Evolutionary conservation across 1,284 basidiomycete genomes (phyloP), one percentile per base, ranked within the genome.

Genomic region (Microbotryum silenes-acaulis): DNA sequence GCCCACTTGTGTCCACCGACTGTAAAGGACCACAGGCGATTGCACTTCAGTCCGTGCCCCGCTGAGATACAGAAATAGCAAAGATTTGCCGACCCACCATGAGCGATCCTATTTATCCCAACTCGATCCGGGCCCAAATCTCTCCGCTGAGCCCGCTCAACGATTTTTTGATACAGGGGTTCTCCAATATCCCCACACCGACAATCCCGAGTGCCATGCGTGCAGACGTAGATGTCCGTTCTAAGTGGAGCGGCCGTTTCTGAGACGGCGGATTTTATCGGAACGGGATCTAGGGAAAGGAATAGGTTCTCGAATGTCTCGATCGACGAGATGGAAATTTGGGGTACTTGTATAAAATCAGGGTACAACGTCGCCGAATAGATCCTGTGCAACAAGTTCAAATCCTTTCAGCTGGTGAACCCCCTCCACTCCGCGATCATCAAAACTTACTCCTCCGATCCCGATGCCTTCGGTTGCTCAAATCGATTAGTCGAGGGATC

Each of bases 131-230:
- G 23, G 12, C 21, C 52, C n/a, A 31, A 6, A 23, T 49, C 25
- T 46, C 75, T 61, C 44, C 71, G 61, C 56, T 66, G 59, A 0
- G 71, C 63, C 45, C 73, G 68, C 3, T 57, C 45, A 6, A 69
- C 59, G 12, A 77, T 59, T 0, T 71, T 66, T 1, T 73, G 59
- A 51, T 68, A 68, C 16, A 77, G 63, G 6, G 71, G 70, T 8
- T 65, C 64, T 18, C 76, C 76, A 3, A 73, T 69, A 25, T 76
- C 72, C 23, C 73, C 74, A 55, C 76, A 77, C 4, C 74, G 71
- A 59, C 76, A 77, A 53, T 77, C 76, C 18, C 75, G 65, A 1
- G 65, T 63, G 27, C 72, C 72, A 50, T 77, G 76, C 1, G 73
- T 74, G 64, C 75, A 76, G 45, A 76, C 71, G 52, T 72, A 76